Conservation (phyloP, 768 basidiomycete species). For the Boletus sp. region DNA sequence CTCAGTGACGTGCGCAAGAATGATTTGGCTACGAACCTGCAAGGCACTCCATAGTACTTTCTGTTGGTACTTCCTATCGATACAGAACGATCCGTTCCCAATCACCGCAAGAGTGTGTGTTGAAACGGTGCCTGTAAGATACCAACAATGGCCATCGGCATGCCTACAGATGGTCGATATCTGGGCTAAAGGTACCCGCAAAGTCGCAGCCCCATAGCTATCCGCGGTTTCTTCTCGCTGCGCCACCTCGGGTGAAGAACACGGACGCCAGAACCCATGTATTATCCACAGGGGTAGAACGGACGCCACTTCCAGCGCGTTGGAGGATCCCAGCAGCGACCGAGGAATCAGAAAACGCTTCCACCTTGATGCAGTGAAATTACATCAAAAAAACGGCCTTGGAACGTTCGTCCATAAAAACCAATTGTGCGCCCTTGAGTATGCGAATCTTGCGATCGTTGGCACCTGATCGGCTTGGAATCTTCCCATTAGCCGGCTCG, state of each 20-base stretch:
- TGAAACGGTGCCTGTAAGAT: not conserved
- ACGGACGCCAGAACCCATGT: slow-evolving; percentile 1
- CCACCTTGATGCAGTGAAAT: slow-evolving; percentile 16
- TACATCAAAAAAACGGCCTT: slow-evolving; percentile 42
- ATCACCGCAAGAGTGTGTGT: slow-evolving; percentile 15
- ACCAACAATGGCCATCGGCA: not conserved
- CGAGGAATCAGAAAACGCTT: slow-evolving; percentile 11
- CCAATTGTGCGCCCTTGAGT: slow-evolving; percentile 46
- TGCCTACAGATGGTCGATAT: slow-evolving; percentile 4
- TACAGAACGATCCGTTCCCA: slow-evolving; percentile 1
- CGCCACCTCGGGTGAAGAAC: slow-evolving; percentile 14
- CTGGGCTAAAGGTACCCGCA: slow-evolving; percentile 8
- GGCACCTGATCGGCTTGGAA: slow-evolving; percentile 23
- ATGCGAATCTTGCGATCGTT: slow-evolving; percentile 40
- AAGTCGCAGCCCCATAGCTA: slow-evolving; percentile 5
- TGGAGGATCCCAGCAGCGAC: slow-evolving; percentile 21
- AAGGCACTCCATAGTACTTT: not conserved
- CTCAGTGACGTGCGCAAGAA: slow-evolving; percentile 4
- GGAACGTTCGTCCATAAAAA: slow-evolving; percentile 46
- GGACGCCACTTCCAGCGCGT: slow-evolving; percentile 13
- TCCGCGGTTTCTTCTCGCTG: slow-evolving; percentile 12
- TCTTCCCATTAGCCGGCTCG: slow-evolving; percentile 10
- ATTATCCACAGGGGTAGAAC: slow-evolving; percentile 16
- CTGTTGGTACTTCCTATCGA: slow-evolving; percentile 3
- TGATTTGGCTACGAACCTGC: slow-evolving; percentile 12